phyloP scores from a whole-genome alignment of 306 rosid genomes.

The Bauhinia variegata region DNA sequence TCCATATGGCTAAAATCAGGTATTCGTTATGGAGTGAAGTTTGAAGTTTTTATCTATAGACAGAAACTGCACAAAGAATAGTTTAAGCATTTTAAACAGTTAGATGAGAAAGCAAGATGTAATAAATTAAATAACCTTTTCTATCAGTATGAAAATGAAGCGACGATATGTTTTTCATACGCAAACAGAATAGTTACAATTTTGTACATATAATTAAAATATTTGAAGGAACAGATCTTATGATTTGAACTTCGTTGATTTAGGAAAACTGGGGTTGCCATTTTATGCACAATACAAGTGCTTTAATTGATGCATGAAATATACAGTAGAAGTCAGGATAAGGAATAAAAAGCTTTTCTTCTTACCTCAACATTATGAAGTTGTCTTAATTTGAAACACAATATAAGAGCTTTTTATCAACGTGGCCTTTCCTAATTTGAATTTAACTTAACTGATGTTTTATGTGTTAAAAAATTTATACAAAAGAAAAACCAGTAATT shows the following conservation, averaged over 20 bases:
- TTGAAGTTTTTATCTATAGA: not conserved
- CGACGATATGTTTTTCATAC: not conserved
- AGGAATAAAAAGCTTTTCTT: not conserved
- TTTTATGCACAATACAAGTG: no score
- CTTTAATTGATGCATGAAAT: not conserved
- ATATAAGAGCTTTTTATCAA: no score
- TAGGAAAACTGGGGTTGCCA: not conserved
- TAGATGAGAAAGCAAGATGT: not conserved
- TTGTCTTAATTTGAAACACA: constrained; percentile 5
- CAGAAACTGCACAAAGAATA: not conserved
- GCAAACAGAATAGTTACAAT: not conserved
- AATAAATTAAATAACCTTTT: no score
- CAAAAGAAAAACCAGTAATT: no score
- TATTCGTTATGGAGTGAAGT: not conserved
- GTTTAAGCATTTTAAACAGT: not conserved
- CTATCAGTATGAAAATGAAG: not conserved
- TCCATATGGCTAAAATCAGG: not conserved
- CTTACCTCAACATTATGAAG: not conserved
- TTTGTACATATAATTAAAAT: not conserved
- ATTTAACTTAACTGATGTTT: no score
- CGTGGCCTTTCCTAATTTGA: no score
- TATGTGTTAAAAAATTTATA: no score
- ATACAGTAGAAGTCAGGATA: not conserved
- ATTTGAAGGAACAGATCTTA: not conserved
- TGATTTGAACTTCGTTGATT: not conserved